Percentiles rank a stretch among this genome's conserved stretches.
These are phyloP conservation scores for Pestalotiopsis sp. DNA, from an alignment of 2,329 filamentous ascomycete species.

Conservation along the genomic window DNA sequence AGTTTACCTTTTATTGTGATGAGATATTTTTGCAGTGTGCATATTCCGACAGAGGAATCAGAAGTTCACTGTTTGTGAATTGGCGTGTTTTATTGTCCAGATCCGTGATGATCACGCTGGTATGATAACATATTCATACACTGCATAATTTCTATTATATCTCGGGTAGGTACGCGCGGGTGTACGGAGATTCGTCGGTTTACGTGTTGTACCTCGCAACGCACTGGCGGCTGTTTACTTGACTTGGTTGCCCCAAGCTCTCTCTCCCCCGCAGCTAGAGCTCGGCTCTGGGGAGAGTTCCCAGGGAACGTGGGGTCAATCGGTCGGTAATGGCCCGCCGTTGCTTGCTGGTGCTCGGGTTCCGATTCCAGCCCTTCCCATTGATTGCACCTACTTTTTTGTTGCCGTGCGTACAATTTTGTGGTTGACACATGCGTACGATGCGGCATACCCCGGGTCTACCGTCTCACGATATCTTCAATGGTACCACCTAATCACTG, in stretches of 20 bases:
- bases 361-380: not conserved
- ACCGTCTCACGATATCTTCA: not conserved
- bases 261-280: slow-evolving; percentile 1
- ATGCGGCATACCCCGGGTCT: not conserved
- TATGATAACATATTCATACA: too few species aligned
- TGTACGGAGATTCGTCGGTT: too few species aligned
- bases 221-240: too few species aligned
- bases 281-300: slow-evolving; percentile 5
- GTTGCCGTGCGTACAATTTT: not conserved
- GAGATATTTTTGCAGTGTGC: too few species aligned
- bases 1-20: too few species aligned
- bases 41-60: too few species aligned
- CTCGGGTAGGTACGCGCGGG: too few species aligned
- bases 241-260: not conserved
- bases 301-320: slow-evolving; percentile 5
- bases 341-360: not conserved
- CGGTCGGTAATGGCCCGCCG: not conserved
- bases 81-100: too few species aligned
- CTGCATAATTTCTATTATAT: too few species aligned
- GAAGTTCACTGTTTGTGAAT: too few species aligned
- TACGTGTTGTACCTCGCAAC: too few species aligned
- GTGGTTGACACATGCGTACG: not conserved
- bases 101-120: too few species aligned
- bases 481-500: slow-evolving; percentile 4
- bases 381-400: not conserved